These are phyloP conservation scores for Didymellaceae sp. DNA, from an alignment of 2,329 filamentous ascomycete genomes.

Conservation along the genomic window DNA sequence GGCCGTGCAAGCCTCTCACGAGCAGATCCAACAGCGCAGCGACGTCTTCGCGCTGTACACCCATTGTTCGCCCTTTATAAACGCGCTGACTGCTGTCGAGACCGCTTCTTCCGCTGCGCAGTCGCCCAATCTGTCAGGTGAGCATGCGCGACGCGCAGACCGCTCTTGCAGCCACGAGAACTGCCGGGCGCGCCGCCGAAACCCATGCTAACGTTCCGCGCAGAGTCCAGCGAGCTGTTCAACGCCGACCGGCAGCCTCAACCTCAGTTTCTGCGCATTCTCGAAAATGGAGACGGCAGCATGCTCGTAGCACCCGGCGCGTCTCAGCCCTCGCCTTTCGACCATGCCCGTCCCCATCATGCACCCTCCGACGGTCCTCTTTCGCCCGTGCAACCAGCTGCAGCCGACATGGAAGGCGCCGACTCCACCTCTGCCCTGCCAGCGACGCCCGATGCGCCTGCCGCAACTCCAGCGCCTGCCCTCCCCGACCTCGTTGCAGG, in stretches of 20 bases:
- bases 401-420: conserved; percentile 40
- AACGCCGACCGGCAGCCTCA: conserved; percentile 1
- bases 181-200: conserved; percentile 13
- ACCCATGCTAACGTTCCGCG: conserved; percentile 14
- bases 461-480: conserved; percentile 20
- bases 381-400: conserved; percentile 26
- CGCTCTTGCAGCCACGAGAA: conserved; percentile 5
- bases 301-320: conserved; percentile 40
- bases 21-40: conserved; percentile 9
- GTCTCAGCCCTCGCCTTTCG: conserved; percentile 21
- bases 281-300: conserved; percentile 40
- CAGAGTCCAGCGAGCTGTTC: conserved; percentile 6
- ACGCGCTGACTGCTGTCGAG: not conserved
- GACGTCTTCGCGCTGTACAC: conserved; percentile 6
- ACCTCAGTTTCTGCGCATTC: conserved; percentile 2
- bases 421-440: conserved; percentile 29
- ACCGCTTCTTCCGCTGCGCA: not conserved
- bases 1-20: conserved; percentile 22
- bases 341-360: conserved; percentile 35
- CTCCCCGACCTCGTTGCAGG: conserved; percentile 6
- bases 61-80: not conserved
- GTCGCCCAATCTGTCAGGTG: not conserved
- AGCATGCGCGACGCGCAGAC: conserved; percentile 12
- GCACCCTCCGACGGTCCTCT: conserved; percentile 26
- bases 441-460: conserved; percentile 25